These are phyloP conservation scores for Tylopilus rubrobrunneus DNA, from an alignment of 768 basidiomycete genomes.

Conservation along the genomic window DNA sequence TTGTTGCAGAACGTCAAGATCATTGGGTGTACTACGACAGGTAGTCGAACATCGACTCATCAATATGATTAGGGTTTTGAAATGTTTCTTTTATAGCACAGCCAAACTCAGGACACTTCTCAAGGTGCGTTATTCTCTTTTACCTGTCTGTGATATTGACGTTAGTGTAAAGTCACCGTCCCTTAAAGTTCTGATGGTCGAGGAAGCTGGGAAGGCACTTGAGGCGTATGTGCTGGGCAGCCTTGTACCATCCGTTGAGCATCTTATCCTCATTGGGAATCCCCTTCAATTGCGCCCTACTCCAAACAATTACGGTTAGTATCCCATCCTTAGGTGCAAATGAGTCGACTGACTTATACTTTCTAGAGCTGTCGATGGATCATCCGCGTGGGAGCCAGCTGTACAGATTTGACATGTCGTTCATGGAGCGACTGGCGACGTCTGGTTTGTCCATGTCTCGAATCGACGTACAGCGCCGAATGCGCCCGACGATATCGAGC, in stretches of 20 bases:
- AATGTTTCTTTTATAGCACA: conserved; percentile 39
- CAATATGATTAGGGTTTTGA: neutral
- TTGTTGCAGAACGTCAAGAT: conserved; percentile 55
- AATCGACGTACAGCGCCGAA: no score
- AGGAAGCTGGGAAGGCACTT: conserved; percentile 80
- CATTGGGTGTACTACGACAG: conserved; percentile 76
- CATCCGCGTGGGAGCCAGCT: conserved; percentile 49
- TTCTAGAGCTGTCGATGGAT: conserved; percentile 64
- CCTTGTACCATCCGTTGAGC: conserved; percentile 62
- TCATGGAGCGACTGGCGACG: no score
- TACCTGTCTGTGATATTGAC: neutral
- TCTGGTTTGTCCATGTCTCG: no score
- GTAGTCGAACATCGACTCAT: conserved; percentile 28
- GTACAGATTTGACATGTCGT: no score
- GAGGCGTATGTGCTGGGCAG: conserved; percentile 71
- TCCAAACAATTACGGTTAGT: conserved; percentile 57
- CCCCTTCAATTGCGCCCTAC: conserved; percentile 72
- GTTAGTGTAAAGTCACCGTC: conserved; percentile 53
- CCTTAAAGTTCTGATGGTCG: conserved; percentile 64
- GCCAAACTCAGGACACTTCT: conserved; percentile 61
- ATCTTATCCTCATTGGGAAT: conserved; percentile 76
- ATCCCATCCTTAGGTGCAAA: neutral
- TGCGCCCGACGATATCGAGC: no score
- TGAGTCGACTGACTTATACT: neutral
- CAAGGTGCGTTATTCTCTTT: conserved; percentile 34